Evolutionary conservation across 768 basidiomycete genomes (phyloP).

Genomic region (Hysterangium stoloniferum): DNA sequence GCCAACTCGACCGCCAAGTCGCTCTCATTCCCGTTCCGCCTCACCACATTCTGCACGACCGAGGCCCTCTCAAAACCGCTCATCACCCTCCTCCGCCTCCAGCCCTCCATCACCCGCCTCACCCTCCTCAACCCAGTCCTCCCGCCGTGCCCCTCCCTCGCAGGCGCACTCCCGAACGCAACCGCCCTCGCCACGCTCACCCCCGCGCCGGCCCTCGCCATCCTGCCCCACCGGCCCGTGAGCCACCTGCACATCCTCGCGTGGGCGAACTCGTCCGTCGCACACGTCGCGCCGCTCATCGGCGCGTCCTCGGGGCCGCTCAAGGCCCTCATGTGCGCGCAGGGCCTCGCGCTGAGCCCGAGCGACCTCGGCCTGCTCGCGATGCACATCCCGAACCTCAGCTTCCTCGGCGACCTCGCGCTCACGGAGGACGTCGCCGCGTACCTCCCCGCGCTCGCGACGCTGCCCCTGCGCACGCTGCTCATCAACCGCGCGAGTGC

Average conservation of each 20-base stretch:
- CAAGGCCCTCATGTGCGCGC: constrained; percentile 7
- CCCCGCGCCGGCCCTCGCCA: constrained; percentile 3
- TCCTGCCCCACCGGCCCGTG: constrained; percentile 6
- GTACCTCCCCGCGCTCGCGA: constrained; percentile 4
- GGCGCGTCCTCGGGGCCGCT: background rate
- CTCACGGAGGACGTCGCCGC: constrained; percentile 6
- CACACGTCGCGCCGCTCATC: background rate
- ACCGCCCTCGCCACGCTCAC: constrained; percentile 6
- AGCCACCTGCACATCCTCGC: constrained; percentile 10
- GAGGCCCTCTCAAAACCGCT: constrained; percentile 3
- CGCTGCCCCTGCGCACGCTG: background rate
- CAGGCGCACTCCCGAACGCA: background rate
- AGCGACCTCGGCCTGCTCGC: constrained; percentile 4
- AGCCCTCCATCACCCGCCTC: constrained; percentile 6
- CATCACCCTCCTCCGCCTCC: constrained; percentile 6
- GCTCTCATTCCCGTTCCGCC: constrained; percentile 3
- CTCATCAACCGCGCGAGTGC: constrained; percentile 6
- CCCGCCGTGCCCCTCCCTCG: background rate
- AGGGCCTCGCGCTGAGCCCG: constrained; percentile 6
- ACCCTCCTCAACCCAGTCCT: constrained; percentile 3
- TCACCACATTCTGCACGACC: constrained; percentile 7
- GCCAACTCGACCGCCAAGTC: background rate
- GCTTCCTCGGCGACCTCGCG: constrained; percentile 7
- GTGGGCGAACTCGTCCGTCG: constrained; percentile 1
- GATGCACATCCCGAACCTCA: constrained; percentile 8